phyloP scores from a whole-genome alignment of 768 basidiomycete genomes.

The Rhodotorula toruloides region DNA sequence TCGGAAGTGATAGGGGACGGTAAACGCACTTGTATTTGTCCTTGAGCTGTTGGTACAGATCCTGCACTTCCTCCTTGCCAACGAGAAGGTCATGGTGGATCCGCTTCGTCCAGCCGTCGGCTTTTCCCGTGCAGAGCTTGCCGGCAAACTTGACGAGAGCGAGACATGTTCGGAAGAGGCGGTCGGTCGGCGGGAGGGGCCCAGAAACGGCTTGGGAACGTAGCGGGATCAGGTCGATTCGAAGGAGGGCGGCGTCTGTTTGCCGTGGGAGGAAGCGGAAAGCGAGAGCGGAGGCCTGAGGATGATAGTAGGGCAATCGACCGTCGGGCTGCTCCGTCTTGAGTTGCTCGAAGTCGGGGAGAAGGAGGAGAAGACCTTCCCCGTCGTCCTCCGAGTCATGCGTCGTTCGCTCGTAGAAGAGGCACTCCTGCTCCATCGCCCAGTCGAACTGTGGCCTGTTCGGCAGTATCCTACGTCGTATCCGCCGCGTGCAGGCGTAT shows the following conservation, averaged over 20 bases:
- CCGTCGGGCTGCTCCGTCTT: constrained; percentile 31
- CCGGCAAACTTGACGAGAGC: constrained; percentile 75
- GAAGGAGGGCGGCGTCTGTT: not conserved
- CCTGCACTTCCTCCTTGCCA: constrained; percentile 73
- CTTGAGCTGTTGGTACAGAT: constrained; percentile 79
- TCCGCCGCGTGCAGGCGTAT: constrained; percentile 52
- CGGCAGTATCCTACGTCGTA: constrained; percentile 68
- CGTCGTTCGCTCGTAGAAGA: constrained; percentile 7
- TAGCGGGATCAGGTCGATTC: constrained; percentile 24
- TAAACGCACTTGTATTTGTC: constrained; percentile 65
- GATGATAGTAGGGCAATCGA: constrained; percentile 82
- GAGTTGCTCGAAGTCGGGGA: constrained; percentile 48
- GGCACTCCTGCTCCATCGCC: constrained; percentile 24
- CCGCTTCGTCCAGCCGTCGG: constrained; percentile 72
- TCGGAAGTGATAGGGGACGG: not conserved
- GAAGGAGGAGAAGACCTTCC: constrained; percentile 45
- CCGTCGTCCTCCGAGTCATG: not conserved
- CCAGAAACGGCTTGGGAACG: not conserved
- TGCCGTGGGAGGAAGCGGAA: constrained; percentile 60
- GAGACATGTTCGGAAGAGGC: constrained; percentile 74
- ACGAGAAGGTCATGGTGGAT: constrained; percentile 74
- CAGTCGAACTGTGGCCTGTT: constrained; percentile 70
- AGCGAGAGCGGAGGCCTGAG: constrained; percentile 69
- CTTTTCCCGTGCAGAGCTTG: constrained; percentile 75
- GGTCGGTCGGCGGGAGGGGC: constrained; percentile 44